Percentiles rank a stretch among this genome's conserved stretches.
Conservation (phyloP, 83 land plant genomes). For the Picea engelmannii region DNA sequence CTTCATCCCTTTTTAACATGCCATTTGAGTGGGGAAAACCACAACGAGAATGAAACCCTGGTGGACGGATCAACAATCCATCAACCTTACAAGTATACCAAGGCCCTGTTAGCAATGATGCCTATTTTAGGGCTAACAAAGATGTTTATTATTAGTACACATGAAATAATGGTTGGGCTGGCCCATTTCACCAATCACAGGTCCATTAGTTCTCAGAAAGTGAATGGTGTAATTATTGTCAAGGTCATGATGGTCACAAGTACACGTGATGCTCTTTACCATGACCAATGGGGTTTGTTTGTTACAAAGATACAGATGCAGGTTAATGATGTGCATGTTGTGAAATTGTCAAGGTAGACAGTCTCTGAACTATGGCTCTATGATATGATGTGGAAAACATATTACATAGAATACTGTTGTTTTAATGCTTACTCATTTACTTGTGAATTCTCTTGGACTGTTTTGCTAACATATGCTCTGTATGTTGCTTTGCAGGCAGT, state of each 20-base stretch:
- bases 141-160: neutral
- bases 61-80: too few relatives aligned
- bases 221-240: neutral
- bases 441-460: neutral
- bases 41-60: too few relatives aligned
- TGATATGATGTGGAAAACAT: neutral
- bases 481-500: conserved; percentile 58
- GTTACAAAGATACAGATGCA: too few relatives aligned
- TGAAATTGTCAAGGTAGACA: too few relatives aligned
- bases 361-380: neutral
- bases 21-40: too few relatives aligned
- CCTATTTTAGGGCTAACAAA: too few relatives aligned
- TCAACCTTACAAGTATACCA: too few relatives aligned
- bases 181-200: neutral
- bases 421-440: neutral
- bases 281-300: too few relatives aligned
- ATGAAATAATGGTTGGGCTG: neutral
- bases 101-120: too few relatives aligned
- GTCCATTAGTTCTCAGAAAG: neutral
- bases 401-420: neutral
- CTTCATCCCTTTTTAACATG: too few relatives aligned
- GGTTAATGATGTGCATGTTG: too few relatives aligned
- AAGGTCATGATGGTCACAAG: neutral
- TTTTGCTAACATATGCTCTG: neutral
- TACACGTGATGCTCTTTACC: too few relatives aligned